phyloP scores from a whole-genome alignment of 768 basidiomycete genomes.

The Lactifluus subvellereus region DNA sequence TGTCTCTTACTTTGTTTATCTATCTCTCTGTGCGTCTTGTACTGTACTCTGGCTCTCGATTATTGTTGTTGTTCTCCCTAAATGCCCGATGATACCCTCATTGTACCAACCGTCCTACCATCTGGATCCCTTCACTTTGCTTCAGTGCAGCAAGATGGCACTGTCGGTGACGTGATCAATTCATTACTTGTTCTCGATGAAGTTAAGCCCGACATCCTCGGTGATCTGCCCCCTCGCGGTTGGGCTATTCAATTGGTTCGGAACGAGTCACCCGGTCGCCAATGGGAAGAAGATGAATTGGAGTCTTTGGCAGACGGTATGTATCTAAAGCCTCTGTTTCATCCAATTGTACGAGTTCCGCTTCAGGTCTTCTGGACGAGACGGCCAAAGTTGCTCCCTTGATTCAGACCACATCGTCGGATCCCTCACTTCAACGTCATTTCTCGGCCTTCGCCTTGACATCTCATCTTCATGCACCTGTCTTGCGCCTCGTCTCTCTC shows the following conservation, averaged over 20 bases:
- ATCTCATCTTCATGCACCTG: constrained; percentile 58
- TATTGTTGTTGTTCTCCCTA: background rate
- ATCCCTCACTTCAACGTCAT: constrained; percentile 39
- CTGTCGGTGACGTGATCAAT: constrained; percentile 55
- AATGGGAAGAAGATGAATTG: constrained; percentile 71
- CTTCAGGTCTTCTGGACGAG: constrained; percentile 45
- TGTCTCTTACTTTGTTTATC: constrained; percentile 7
- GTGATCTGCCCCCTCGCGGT: constrained; percentile 47
- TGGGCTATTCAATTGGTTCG: constrained; percentile 71
- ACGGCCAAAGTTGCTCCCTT: constrained; percentile 47
- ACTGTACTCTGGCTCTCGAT: background rate
- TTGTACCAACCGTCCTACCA: constrained; percentile 56
- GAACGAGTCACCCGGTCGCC: constrained; percentile 49
- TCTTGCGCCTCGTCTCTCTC: constrained; percentile 65
- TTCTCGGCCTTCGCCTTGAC: constrained; percentile 71
- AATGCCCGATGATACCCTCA: constrained; percentile 42
- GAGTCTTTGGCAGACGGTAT: constrained; percentile 58
- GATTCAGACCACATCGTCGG: constrained; percentile 37
- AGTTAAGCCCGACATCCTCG: constrained; percentile 49
- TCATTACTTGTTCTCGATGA: constrained; percentile 43
- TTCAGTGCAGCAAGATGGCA: constrained; percentile 47
- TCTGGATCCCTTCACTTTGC: constrained; percentile 59
- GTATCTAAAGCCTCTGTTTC: constrained; percentile 18
- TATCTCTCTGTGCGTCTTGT: background rate
- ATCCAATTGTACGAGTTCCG: constrained; percentile 14